These are phyloP conservation scores for Barnettozyma vustinii DNA, from an alignment of 805 yeast genomes.

Conservation along the genomic window DNA sequence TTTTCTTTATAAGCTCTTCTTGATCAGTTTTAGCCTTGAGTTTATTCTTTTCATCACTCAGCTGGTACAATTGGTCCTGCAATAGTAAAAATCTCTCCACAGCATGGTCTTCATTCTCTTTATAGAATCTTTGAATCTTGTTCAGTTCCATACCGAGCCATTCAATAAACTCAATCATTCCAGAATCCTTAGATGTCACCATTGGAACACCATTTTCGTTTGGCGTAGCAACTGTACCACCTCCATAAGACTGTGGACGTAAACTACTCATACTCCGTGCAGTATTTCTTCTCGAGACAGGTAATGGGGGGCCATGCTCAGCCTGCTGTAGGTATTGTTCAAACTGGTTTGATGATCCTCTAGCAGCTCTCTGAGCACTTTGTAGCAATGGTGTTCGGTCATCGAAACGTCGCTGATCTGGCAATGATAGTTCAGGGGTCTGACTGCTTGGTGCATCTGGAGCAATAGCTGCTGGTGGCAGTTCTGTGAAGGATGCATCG, in stretches of 20 bases:
- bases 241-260: conserved; percentile 15
- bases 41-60: conserved; percentile 45
- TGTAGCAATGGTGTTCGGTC: conserved; percentile 23
- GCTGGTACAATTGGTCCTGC: conserved; percentile 63
- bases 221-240: conserved; percentile 10
- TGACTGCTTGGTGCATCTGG: background rate
- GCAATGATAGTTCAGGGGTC: background rate
- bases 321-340: background rate
- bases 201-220: conserved; percentile 10
- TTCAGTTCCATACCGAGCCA: conserved; percentile 64
- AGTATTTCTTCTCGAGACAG: conserved; percentile 5
- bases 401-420: conserved; percentile 7
- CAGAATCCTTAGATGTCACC: conserved; percentile 28
- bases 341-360: background rate
- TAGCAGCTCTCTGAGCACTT: conserved; percentile 6
- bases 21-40: conserved; percentile 15
- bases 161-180: conserved; percentile 42
- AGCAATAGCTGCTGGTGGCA: conserved; percentile 23
- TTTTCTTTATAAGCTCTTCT: conserved; percentile 13
- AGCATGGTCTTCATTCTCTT: conserved; percentile 53
- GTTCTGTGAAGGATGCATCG: conserved; percentile 9
- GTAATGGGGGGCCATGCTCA: background rate
- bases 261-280: background rate
- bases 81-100: conserved; percentile 53
- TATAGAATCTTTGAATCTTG: conserved; percentile 59